Evolutionary conservation across 2,329 filamentous ascomycete genomes (phyloP), one percentile per base, ranked within the genome.

Genomic region (Thermothelomyces thermophilus): DNA sequence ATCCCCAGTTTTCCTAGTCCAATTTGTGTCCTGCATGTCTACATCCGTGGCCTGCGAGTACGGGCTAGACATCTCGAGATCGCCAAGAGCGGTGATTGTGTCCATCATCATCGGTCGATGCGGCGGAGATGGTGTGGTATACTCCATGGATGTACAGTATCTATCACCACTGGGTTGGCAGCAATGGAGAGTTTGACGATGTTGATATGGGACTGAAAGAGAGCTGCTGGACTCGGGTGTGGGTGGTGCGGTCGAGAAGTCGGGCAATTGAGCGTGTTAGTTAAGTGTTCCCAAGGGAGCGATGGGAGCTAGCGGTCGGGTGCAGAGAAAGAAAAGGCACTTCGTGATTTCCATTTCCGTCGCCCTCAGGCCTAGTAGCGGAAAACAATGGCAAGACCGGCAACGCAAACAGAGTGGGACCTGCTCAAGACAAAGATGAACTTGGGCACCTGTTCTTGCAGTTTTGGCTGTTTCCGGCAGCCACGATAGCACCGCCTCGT

Each of bases 381-480:
- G 37, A 10, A 16, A 51, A 51, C 48, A 51, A 50, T 46, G 48
- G 17, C 5, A 26, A 36, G 16, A 26, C n/a, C 30, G 5, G 7
- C 36, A 31, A 17, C 37, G 46, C 26, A 54, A 50, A 39, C 46
- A 36, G 45, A 41, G 26, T 17, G 30, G 48, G 35, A n/a, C 47
- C 48, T 48, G 41, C 48, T 30, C 13, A 46, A 40, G 13, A 49
- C 24, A 50, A 50, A 51, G 44, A 48, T n/a, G 22, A 16, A 24
- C 10, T 49, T 34, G 26, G 26, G 31, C 14, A 22, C 19, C 16
- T 31, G 35, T 46, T 40, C 17, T 46, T 16, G 14, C 30, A 16
- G 14, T 28, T 31, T 36, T 39, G 22, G 37, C 41, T 43, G 45
- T 44, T 54, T 54, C 42, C 52, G 52, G 52, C 33, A 4, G 45